A percentile compares a stretch with the other conserved stretches of the same genome.
Conservation (phyloP, 2,329 filamentous ascomycete genomes). For the Sporothrix euskadiensis region DNA sequence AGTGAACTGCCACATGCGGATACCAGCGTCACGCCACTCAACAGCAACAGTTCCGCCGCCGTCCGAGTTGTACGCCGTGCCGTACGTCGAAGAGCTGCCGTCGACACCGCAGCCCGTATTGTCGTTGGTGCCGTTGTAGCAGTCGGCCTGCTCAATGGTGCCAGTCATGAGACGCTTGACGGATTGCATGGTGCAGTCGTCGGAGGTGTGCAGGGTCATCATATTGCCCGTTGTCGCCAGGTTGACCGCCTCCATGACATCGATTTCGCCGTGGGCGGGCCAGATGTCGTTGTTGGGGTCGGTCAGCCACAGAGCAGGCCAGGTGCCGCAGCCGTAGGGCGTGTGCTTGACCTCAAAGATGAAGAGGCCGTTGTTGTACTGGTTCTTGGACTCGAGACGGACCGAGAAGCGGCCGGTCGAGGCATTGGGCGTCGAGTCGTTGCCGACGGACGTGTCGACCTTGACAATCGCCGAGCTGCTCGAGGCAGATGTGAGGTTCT, state of each 20-base stretch:
- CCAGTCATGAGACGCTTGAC: constrained; percentile 58
- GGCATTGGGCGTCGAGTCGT: constrained; percentile 49
- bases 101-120: constrained; percentile 62
- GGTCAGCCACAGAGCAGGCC: constrained; percentile 66
- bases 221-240: constrained; percentile 53
- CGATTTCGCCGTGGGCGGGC: constrained; percentile 49
- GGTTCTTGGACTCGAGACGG: constrained; percentile 60
- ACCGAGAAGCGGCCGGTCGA: constrained; percentile 63
- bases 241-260: constrained; percentile 49
- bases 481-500: constrained; percentile 66
- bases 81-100: constrained; percentile 49
- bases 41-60: constrained; percentile 62
- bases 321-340: constrained; percentile 63
- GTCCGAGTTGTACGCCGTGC: constrained; percentile 52
- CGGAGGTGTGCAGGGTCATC: constrained; percentile 60
- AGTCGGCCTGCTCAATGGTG: constrained; percentile 45
- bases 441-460: constrained; percentile 61
- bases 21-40: constrained; percentile 61
- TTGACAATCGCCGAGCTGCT: constrained; percentile 55
- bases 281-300: constrained; percentile 55
- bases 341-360: constrained; percentile 66
- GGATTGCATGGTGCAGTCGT: constrained; percentile 52
- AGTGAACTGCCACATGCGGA: constrained; percentile 63
- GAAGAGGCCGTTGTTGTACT: constrained; percentile 65
- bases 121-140: constrained; percentile 45